A percentile compares a stretch with the other conserved stretches of the same genome.
phyloP scores from a whole-genome alignment of 306 rosid genomes.

The Abrus precatorius region DNA sequence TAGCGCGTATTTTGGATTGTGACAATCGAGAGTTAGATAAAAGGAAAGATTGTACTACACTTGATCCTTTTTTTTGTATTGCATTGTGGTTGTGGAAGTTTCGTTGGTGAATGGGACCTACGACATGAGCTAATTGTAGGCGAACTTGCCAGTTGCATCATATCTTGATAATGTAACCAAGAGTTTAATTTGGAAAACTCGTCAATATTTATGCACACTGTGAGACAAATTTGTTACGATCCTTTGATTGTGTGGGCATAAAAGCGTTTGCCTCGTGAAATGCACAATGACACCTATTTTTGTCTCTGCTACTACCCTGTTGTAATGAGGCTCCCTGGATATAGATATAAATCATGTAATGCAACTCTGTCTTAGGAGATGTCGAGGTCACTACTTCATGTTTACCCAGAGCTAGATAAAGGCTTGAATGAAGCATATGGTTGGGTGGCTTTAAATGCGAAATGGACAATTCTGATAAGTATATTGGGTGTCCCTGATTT shows the following conservation, averaged over 20 bases:
- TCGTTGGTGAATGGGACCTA: too few species aligned
- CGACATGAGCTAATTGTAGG: too few species aligned
- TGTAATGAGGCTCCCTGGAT: too few species aligned
- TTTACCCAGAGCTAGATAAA: slow-evolving; percentile 64
- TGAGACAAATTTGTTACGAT: slow-evolving; percentile 62
- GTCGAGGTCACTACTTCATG: slow-evolving; percentile 59
- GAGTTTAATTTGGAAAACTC: slow-evolving; percentile 56
- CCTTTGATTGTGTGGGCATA: slow-evolving; percentile 75
- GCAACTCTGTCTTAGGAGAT: slow-evolving; percentile 57
- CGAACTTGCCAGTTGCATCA: background rate
- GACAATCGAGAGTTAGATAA: too few species aligned
- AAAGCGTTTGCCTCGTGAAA: slow-evolving; percentile 57
- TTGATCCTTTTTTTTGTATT: too few species aligned
- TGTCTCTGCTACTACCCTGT: slow-evolving; percentile 57
- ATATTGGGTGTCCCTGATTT: slow-evolving; percentile 55
- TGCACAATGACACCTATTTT: slow-evolving; percentile 66
- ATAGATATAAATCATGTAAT: too few species aligned
- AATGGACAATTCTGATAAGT: slow-evolving; percentile 60
- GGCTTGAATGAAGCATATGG: slow-evolving; percentile 86
- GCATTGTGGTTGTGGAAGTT: too few species aligned
- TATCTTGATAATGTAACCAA: slow-evolving; percentile 62
- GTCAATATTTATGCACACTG: slow-evolving; percentile 79
- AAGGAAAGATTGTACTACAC: too few species aligned
- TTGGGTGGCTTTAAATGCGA: slow-evolving; percentile 82
- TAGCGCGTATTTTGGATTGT: too few species aligned